phyloP scores from a whole-genome alignment of 2,329 filamentous ascomycete species.

The Escovopsis sp. region DNA sequence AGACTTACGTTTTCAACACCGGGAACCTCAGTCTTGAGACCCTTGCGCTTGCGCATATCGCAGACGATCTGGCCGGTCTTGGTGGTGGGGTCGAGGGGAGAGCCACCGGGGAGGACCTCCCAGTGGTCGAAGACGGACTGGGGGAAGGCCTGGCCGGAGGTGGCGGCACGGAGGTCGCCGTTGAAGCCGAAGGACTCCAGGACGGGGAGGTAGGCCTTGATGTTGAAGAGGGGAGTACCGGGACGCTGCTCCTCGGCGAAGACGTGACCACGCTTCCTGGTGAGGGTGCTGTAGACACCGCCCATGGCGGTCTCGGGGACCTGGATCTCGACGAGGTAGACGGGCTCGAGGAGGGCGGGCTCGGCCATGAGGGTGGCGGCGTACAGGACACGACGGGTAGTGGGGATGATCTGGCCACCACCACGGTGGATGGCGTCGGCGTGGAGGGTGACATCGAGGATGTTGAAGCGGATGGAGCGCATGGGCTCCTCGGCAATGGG shows the following conservation, averaged over 20 bases:
- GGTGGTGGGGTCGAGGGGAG: conserved; percentile 66
- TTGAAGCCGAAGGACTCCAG: conserved; percentile 99
- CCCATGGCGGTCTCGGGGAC: conserved; percentile 98
- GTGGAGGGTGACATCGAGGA: conserved; percentile 98
- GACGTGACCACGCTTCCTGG: conserved; percentile 95
- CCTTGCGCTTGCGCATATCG: conserved; percentile 97
- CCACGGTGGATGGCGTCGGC: conserved; percentile 99
- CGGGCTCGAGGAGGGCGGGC: conserved; percentile 84
- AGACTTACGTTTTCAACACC: conserved; percentile 85
- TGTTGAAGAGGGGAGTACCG: conserved; percentile 97
- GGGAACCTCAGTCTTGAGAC: conserved; percentile 92
- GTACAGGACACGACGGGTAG: conserved; percentile 93
- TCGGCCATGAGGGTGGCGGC: conserved; percentile 82
- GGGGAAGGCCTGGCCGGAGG: conserved; percentile 96
- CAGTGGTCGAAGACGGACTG: conserved; percentile 99
- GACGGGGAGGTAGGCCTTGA: conserved; percentile 95
- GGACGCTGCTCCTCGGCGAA: conserved; percentile 97
- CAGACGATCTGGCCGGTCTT: conserved; percentile 74
- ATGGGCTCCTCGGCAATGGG: conserved; percentile 97
- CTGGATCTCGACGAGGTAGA: conserved; percentile 99
- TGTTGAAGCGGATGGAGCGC: conserved; percentile 95
- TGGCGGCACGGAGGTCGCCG: conserved; percentile 84
- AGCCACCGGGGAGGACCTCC: conserved; percentile 90
- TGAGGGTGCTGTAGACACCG: conserved; percentile 99
- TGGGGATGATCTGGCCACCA: conserved; percentile 97